A percentile compares a stretch with the other conserved stretches of the same genome.
Conservation (phyloP, 2,329 filamentous ascomycete species). For the Aspergillus caelatus region DNA sequence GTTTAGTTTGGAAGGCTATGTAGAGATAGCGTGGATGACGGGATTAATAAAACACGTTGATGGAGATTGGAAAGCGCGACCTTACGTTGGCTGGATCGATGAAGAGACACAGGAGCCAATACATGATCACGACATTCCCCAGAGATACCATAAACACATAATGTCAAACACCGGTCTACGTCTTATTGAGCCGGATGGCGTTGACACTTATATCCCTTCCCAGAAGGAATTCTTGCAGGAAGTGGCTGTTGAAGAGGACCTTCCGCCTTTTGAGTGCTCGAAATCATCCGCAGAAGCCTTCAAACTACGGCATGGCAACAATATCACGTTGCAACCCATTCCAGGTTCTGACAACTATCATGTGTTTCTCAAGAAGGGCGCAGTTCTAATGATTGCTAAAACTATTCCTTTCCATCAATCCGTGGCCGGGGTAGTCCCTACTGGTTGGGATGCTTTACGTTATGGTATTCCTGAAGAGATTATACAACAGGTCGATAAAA, state of each 20-base stretch:
- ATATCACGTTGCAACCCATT: constrained; percentile 58
- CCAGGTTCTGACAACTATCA: constrained; percentile 83
- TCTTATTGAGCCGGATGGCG: constrained; percentile 87
- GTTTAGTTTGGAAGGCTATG: constrained; percentile 94
- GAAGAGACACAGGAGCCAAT: constrained; percentile 13
- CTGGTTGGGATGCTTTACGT: constrained; percentile 90
- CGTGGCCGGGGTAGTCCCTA: constrained; percentile 55
- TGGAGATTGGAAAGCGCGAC: constrained; percentile 88
- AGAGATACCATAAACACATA: constrained; percentile 51
- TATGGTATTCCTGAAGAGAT: constrained; percentile 97
- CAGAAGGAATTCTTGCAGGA: constrained; percentile 90
- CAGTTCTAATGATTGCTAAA: constrained; percentile 70
- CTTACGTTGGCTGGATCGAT: constrained; percentile 77
- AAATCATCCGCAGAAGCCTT: constrained; percentile 20
- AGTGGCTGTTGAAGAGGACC: constrained; percentile 73
- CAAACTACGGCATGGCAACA: constrained; percentile 38
- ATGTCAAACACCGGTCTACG: constrained; percentile 92
- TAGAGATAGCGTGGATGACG: constrained; percentile 99
- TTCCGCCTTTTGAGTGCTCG: constrained; percentile 22
- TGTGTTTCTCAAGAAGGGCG: constrained; percentile 69
- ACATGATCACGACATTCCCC: constrained; percentile 17
- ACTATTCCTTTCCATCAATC: constrained; percentile 20
- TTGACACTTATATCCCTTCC: constrained; percentile 19
- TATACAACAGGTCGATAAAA: constrained; percentile 52
- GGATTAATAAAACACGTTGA: constrained; percentile 99